A percentile compares a stretch with the other conserved stretches of the same genome.
Conservation (phyloP, 805 yeast species). For the Spathaspora hagerdaliae region DNA sequence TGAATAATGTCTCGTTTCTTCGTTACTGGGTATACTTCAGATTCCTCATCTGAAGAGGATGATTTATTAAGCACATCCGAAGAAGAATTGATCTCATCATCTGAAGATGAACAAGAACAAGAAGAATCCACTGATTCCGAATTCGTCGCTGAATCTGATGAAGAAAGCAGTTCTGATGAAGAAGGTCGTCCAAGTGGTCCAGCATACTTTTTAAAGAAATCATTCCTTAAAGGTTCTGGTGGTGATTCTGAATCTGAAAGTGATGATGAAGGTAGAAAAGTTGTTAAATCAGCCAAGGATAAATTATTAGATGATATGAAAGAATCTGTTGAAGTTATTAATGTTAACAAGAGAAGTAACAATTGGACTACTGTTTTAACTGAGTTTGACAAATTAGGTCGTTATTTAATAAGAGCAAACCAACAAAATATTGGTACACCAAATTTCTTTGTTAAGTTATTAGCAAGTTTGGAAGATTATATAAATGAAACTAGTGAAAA, state of each 20-base stretch:
- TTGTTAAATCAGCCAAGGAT: constrained; percentile 91
- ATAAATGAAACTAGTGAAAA: constrained; percentile 46
- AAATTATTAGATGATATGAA: constrained; percentile 87
- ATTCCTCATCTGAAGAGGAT: constrained; percentile 50
- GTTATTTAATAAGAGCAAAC: constrained; percentile 59
- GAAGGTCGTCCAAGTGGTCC: constrained; percentile 43
- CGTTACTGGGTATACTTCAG: constrained; percentile 56
- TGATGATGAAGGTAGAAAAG: constrained; percentile 73
- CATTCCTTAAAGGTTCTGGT: constrained; percentile 39
- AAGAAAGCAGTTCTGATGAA: constrained; percentile 33
- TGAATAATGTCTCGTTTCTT: constrained; percentile 85
- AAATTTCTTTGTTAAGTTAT: constrained; percentile 58
- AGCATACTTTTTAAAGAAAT: constrained; percentile 51
- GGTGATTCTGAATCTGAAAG: constrained; percentile 41
- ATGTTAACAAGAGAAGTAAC: constrained; percentile 59
- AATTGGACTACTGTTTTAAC: constrained; percentile 76
- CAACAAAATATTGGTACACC: constrained; percentile 81
- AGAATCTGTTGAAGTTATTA: constrained; percentile 60
- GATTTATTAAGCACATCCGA: constrained; percentile 54
- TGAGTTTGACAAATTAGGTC: constrained; percentile 77
- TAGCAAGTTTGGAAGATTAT: constrained; percentile 70
- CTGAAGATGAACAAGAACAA: constrained; percentile 36
- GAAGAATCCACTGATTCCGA: constrained; percentile 45
- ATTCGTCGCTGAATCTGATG: constrained; percentile 36
- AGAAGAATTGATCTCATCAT: constrained; percentile 50